Evolutionary conservation across 2,329 filamentous ascomycete species (phyloP).

Genomic region (Curvularia lunata): DNA sequence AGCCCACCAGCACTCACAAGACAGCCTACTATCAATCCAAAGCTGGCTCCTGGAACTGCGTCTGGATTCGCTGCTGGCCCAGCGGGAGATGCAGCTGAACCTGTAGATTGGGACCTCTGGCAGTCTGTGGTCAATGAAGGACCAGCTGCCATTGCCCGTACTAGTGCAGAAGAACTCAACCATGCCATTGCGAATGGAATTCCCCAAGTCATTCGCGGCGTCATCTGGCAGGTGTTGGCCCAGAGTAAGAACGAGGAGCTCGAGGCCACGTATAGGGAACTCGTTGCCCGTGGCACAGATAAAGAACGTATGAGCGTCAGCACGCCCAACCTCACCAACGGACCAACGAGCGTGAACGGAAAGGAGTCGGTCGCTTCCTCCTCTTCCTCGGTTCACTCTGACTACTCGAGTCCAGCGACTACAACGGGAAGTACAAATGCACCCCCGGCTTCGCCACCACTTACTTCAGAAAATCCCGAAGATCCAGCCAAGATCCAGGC

Average conservation of each 20-base stretch:
- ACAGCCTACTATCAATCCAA: slow-evolving; percentile 70
- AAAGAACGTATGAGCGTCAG: slow-evolving; percentile 62
- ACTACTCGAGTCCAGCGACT: slow-evolving; percentile 68
- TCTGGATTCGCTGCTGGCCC: slow-evolving; percentile 80
- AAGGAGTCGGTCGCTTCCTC: slow-evolving; percentile 76
- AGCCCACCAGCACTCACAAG: slow-evolving; percentile 52
- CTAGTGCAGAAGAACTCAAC: slow-evolving; percentile 88
- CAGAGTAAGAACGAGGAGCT: slow-evolving; percentile 94
- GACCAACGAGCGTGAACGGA: slow-evolving; percentile 58
- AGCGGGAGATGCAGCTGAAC: slow-evolving; percentile 69
- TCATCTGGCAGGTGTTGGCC: slow-evolving; percentile 97
- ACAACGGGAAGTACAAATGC: slow-evolving; percentile 54
- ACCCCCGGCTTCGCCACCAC: slow-evolving; percentile 56
- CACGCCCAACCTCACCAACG: slow-evolving; percentile 53
- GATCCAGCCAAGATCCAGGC: slow-evolving; percentile 70
- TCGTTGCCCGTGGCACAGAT: slow-evolving; percentile 79
- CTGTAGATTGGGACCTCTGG: slow-evolving; percentile 99
- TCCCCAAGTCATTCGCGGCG: slow-evolving; percentile 92
- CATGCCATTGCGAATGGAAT: slow-evolving; percentile 91
- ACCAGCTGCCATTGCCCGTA: slow-evolving; percentile 82
- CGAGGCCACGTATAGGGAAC: slow-evolving; percentile 82
- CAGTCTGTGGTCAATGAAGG: slow-evolving; percentile 95
- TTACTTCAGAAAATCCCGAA: slow-evolving; percentile 65
- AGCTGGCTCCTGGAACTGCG: slow-evolving; percentile 82
- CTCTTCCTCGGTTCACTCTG: slow-evolving; percentile 83